A percentile compares a stretch with the other conserved stretches of the same genome.
Evolutionary conservation across 176 grass and related monocot genomes (phyloP).

Genomic region (Triticum urartu): DNA sequence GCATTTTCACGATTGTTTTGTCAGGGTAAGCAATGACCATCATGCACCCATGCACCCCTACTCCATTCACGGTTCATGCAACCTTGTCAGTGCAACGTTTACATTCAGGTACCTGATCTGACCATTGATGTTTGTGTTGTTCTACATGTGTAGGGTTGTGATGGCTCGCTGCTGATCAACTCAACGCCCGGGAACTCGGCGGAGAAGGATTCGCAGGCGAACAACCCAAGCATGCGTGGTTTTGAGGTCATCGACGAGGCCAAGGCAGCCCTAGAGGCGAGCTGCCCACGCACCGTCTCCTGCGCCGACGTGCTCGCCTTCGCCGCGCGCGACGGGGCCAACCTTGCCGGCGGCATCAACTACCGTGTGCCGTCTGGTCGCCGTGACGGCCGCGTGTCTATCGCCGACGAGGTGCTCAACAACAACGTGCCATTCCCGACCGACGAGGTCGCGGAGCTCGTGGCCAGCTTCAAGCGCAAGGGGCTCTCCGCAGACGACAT

Average conservation of each 20-base stretch:
- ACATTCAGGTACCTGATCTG: neutral
- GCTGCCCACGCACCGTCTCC: conserved; percentile 60
- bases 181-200: conserved; percentile 25
- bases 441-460: neutral
- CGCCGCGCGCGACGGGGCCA: conserved; percentile 39
- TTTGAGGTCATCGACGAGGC: conserved; percentile 59
- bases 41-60: no score
- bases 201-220: conserved; percentile 39
- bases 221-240: conserved; percentile 58
- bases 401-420: neutral
- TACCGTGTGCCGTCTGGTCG: conserved; percentile 38
- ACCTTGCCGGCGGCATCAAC: conserved; percentile 33
- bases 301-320: conserved; percentile 64
- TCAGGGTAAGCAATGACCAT: conserved; percentile 48
- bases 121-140: neutral
- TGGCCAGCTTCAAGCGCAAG: conserved; percentile 30
- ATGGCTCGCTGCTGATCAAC: conserved; percentile 50
- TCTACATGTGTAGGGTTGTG: conserved; percentile 35
- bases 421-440: conserved; percentile 33
- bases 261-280: conserved; percentile 42
- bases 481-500: conserved; percentile 26
- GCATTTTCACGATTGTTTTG: conserved; percentile 96
- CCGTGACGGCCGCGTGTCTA: conserved; percentile 52
- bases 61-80: neutral
- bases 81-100: neutral